These are phyloP conservation scores for Tetrahymena malaccensis DNA, from an alignment of 73 alveolate species.

Conservation along the genomic window DNA sequence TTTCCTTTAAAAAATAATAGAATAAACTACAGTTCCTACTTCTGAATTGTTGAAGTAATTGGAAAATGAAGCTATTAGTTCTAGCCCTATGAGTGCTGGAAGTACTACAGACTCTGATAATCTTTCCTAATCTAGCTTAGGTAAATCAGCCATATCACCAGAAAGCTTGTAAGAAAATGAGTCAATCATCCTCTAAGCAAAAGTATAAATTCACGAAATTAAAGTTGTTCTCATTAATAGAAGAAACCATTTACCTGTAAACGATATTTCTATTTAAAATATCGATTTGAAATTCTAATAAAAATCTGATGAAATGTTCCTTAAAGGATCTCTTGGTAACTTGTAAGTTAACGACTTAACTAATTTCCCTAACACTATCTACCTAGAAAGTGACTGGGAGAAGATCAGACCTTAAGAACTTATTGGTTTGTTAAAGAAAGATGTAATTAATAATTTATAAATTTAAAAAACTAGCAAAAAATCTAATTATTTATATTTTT, in stretches of 20 bases:
- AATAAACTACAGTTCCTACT: neutral
- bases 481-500: too few relatives aligned
- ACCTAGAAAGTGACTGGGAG: conserved; percentile 1
- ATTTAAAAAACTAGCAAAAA: neutral
- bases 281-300: neutral
- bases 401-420: conserved; percentile 13
- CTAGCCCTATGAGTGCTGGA: neutral
- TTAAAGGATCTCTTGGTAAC: conserved; percentile 32
- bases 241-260: neutral
- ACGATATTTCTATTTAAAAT: neutral
- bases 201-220: neutral
- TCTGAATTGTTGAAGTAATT: neutral
- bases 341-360: conserved; percentile 27
- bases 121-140: neutral
- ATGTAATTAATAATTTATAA: neutral
- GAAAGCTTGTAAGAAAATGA: neutral
- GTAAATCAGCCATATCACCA: neutral
- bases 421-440: conserved; percentile 1
- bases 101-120: neutral
- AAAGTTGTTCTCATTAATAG: neutral
- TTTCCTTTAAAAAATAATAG: neutral
- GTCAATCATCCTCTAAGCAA: neutral
- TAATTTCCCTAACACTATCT: conserved; percentile 27
- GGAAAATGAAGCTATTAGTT: neutral
- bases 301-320: conserved; percentile 23